Evolutionary conservation across 352 stramenopile genomes (phyloP).

Genomic region (Phytophthora nicotianae): DNA sequence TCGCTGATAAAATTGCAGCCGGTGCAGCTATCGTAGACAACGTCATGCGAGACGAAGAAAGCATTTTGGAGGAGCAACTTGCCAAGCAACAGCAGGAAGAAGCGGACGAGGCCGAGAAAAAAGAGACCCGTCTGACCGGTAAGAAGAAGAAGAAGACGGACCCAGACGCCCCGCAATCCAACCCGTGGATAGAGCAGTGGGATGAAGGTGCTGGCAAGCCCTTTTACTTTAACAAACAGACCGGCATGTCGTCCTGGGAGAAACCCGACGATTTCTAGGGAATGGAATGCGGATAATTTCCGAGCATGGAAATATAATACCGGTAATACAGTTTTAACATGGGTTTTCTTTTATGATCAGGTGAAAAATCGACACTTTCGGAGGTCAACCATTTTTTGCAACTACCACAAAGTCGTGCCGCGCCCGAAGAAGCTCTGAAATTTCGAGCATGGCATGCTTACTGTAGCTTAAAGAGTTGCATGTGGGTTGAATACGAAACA

Average conservation of each 20-base stretch:
- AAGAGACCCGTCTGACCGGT: constrained; percentile 17
- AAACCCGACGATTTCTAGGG: constrained; percentile 69
- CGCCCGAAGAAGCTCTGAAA: no score
- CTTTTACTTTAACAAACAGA: constrained; percentile 91
- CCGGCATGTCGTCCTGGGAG: constrained; percentile 79
- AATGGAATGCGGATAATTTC: no score
- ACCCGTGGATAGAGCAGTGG: constrained; percentile 80
- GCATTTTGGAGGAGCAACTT: constrained; percentile 62
- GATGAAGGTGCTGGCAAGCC: constrained; percentile 74
- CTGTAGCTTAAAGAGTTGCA: no score
- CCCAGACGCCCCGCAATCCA: constrained; percentile 24
- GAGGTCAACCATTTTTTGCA: no score
- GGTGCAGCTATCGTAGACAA: constrained; percentile 71
- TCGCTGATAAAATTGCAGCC: constrained; percentile 67
- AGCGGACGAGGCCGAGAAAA: constrained; percentile 32
- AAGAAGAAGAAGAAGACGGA: constrained; percentile 39
- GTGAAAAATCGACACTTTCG: no score
- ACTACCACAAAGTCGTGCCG: no score
- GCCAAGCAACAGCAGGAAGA: constrained; percentile 50
- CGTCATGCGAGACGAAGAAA: constrained; percentile 71
- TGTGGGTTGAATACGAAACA: no score
- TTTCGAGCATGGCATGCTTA: no score
- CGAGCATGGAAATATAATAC: no score
- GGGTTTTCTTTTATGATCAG: no score
- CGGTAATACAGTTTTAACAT: no score